phyloP scores from a whole-genome alignment of 331 rosid species.

The Pyracantha coccinea region DNA sequence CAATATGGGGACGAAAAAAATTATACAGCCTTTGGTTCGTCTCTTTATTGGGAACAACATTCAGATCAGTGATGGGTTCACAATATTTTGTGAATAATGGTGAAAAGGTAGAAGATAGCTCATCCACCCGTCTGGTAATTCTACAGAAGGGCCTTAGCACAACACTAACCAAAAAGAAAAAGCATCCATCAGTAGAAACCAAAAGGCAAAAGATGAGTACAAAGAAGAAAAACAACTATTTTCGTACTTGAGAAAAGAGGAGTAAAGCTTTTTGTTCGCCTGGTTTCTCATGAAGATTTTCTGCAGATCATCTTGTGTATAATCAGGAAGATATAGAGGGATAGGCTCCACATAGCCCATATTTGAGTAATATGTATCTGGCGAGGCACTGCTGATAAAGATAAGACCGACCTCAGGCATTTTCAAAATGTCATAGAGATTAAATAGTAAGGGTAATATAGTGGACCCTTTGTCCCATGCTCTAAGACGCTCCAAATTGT shows the following conservation, averaged over 20 bases:
- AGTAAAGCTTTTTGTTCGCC: conserved; percentile 60
- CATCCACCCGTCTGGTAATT: conserved; percentile 68
- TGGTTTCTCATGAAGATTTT: conserved; percentile 57
- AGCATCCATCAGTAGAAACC: conserved; percentile 1
- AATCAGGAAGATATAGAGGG: conserved; percentile 70
- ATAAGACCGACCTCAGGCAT: conserved; percentile 70
- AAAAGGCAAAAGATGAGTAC: conserved; percentile 5
- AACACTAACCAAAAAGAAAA: conserved; percentile 46
- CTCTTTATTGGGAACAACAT: conserved; percentile 53
- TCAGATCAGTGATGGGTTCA: conserved; percentile 50
- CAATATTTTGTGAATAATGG: conserved; percentile 53
- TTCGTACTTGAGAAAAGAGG: conserved; percentile 75
- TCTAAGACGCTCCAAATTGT: conserved; percentile 72
- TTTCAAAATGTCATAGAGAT: conserved; percentile 67
- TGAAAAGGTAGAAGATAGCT: conserved; percentile 53
- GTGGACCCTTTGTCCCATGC: conserved; percentile 86
- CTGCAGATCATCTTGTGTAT: conserved; percentile 58
- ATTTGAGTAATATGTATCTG: conserved; percentile 70
- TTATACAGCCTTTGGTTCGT: conserved; percentile 51
- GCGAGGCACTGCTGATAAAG: conserved; percentile 78
- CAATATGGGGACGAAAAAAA: conserved; percentile 55
- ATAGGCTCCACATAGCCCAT: conserved; percentile 76
- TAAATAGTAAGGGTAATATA: conserved; percentile 61
- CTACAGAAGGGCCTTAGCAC: conserved; percentile 64
- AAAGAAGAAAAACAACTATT: background rate